Percentiles rank a stretch among this genome's conserved stretches.
phyloP scores from a whole-genome alignment of 208 protist species.

The Polymyxa betae region DNA sequence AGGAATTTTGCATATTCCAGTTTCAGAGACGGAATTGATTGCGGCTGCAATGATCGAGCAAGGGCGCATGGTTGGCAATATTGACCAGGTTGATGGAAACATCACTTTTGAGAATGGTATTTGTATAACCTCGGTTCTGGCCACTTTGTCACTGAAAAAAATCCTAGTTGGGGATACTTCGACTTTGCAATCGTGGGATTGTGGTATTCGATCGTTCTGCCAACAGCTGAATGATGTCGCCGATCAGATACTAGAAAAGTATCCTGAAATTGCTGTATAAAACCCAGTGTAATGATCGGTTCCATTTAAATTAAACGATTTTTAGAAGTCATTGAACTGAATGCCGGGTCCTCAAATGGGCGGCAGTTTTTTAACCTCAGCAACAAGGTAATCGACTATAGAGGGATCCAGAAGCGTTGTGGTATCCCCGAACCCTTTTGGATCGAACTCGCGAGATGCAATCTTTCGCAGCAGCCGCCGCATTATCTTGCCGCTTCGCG shows the following conservation, averaged over 20 bases:
- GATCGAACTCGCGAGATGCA: constrained; percentile 69
- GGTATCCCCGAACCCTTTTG: constrained; percentile 14
- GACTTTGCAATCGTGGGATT: neutral
- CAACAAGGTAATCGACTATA: constrained; percentile 41
- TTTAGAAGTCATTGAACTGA: too few species aligned
- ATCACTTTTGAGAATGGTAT: constrained; percentile 7
- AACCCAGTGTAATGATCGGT: too few species aligned
- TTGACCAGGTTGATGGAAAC: constrained; percentile 16
- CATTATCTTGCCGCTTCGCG: constrained; percentile 90
- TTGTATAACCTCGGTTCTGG: too few species aligned
- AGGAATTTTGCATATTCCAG: neutral
- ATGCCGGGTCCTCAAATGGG: too few species aligned
- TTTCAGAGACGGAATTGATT: neutral
- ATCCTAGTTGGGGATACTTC: too few species aligned
- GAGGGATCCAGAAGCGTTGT: constrained; percentile 25
- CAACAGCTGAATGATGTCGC: neutral
- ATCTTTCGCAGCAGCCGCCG: constrained; percentile 95
- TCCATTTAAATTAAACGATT: too few species aligned
- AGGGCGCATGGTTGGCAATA: constrained; percentile 11
- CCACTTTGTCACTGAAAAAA: too few species aligned
- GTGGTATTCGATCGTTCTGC: neutral
- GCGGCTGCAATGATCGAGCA: constrained; percentile 13
- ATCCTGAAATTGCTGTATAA: too few species aligned
- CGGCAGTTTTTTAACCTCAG: constrained; percentile 43
- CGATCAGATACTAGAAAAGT: too few species aligned